Percentiles rank a stretch among this genome's conserved stretches.
Conservation (phyloP, 2,329 filamentous ascomycete species). For the Pseudodiploospora longispora region DNA sequence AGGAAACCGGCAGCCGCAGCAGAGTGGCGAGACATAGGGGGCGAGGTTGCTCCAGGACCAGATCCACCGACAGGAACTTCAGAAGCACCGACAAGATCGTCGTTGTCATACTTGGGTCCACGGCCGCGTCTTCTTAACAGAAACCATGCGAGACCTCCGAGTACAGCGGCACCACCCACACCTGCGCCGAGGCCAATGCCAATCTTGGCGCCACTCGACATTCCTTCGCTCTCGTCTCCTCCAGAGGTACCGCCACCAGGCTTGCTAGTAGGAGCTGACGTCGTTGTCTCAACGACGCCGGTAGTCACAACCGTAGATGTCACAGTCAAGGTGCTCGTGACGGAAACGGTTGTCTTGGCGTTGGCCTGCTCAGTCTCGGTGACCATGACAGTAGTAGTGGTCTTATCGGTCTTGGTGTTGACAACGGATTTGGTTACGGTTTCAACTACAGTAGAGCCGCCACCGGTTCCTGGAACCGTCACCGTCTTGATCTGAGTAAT, state of each 20-base stretch:
- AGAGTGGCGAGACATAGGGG: constrained; percentile 24
- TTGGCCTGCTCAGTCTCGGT: constrained; percentile 25
- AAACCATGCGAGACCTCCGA: constrained; percentile 22
- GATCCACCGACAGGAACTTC: constrained; percentile 32
- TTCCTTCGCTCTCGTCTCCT: constrained; percentile 17
- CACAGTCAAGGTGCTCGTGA: constrained; percentile 28
- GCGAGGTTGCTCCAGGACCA: constrained; percentile 11
- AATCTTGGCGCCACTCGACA: constrained; percentile 35
- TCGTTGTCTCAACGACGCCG: constrained; percentile 20
- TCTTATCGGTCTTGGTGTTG: constrained; percentile 21
- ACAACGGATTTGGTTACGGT: constrained; percentile 24
- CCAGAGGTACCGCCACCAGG: constrained; percentile 10
- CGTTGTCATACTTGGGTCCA: constrained; percentile 25
- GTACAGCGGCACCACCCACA: constrained; percentile 26
- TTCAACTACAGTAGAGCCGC: constrained; percentile 17
- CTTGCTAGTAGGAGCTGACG: constrained; percentile 6
- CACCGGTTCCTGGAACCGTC: constrained; percentile 22
- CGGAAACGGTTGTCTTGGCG: constrained; percentile 30
- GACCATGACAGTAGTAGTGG: constrained; percentile 19
- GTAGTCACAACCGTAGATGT: constrained; percentile 26
- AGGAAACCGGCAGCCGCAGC: constrained; percentile 17
- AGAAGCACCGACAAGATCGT: constrained; percentile 33
- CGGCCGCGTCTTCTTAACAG: constrained; percentile 23
- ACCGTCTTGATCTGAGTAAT: constrained; percentile 23
- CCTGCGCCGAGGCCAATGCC: constrained; percentile 34